A percentile compares a stretch with the other conserved stretches of the same genome.
These are phyloP conservation scores for Excoecaria cochinchinensis DNA, from an alignment of 345 rosid species.

Conservation along the genomic window DNA sequence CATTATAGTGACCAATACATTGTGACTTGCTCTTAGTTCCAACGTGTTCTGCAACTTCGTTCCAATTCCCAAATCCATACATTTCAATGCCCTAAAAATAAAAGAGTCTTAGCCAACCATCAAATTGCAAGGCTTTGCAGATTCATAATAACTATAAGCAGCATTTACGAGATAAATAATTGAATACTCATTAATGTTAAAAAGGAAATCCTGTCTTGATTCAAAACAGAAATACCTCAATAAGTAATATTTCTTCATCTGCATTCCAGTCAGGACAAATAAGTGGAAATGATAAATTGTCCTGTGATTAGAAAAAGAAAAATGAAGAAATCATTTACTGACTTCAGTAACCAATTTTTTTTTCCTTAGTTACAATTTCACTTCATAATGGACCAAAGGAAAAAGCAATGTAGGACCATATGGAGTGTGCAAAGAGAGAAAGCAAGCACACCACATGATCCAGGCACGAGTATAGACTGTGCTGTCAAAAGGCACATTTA, in stretches of 20 bases:
- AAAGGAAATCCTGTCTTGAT: background rate
- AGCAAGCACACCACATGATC: background rate
- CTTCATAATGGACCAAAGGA: background rate
- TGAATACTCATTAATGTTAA: background rate
- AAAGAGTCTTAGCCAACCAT: conserved; percentile 20
- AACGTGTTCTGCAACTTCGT: conserved; percentile 85
- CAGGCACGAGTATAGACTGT: background rate
- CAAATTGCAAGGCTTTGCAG: conserved; percentile 26
- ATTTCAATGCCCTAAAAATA: conserved; percentile 76
- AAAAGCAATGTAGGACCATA: background rate
- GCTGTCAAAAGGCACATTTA: background rate
- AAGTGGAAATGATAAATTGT: conserved; percentile 87
- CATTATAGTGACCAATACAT: conserved; percentile 71
- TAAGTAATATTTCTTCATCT: conserved; percentile 88
- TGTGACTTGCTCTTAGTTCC: conserved; percentile 77
- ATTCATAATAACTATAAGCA: conserved; percentile 18
- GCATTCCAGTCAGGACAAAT: conserved; percentile 91
- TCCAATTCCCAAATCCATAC: conserved; percentile 96
- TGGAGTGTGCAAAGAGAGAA: conserved; percentile 1
- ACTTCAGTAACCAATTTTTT: background rate
- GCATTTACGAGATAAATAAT: background rate
- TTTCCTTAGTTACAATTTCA: background rate
- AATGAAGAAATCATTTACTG: conserved; percentile 2
- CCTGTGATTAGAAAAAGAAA: conserved; percentile 42
- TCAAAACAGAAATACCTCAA: conserved; percentile 60